Evolutionary conservation across 1,284 basidiomycete genomes (phyloP).

Genomic region (Tausonia pullulans): DNA sequence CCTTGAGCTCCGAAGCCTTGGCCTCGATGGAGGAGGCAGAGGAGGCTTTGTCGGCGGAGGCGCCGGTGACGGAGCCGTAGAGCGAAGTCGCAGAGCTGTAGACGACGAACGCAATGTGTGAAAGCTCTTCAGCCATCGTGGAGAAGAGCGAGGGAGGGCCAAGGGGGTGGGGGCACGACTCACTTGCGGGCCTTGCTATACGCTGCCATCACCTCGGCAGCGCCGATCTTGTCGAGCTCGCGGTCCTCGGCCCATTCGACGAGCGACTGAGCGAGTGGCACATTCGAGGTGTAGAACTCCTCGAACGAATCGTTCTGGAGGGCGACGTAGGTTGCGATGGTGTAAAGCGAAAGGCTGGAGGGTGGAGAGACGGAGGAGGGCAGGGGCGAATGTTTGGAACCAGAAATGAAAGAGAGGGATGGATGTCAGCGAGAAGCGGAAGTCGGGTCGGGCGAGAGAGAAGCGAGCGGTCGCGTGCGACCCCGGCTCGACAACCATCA

Average conservation of each 20-base stretch:
- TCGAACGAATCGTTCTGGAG: slow-evolving; percentile 37
- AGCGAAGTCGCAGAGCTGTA: neutral
- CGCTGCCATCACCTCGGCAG: neutral
- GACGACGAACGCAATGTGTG: neutral
- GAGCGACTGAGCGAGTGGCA: slow-evolving; percentile 53
- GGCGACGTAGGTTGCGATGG: slow-evolving; percentile 32
- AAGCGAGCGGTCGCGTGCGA: too few relatives aligned
- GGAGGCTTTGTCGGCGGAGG: neutral
- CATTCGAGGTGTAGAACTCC: slow-evolving; percentile 41
- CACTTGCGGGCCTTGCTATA: neutral
- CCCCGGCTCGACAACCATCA: too few relatives aligned
- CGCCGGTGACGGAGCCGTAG: neutral
- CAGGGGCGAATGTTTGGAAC: too few relatives aligned
- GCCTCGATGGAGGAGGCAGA: slow-evolving; percentile 19
- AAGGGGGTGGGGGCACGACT: neutral
- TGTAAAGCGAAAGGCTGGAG: slow-evolving; percentile 25
- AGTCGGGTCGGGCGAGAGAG: too few relatives aligned
- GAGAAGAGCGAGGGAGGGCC: neutral
- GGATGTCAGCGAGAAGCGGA: too few relatives aligned
- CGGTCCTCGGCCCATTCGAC: slow-evolving; percentile 68
- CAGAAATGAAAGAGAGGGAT: too few relatives aligned
- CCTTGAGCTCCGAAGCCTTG: slow-evolving; percentile 18
- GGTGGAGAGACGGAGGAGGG: too few relatives aligned
- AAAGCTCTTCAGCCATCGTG: neutral
- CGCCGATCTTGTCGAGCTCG: slow-evolving; percentile 50